Evolutionary conservation across 2,329 filamentous ascomycete genomes (phyloP), one percentile per base, ranked within the genome.

Genomic region (Colletotrichum cordylinicola): DNA sequence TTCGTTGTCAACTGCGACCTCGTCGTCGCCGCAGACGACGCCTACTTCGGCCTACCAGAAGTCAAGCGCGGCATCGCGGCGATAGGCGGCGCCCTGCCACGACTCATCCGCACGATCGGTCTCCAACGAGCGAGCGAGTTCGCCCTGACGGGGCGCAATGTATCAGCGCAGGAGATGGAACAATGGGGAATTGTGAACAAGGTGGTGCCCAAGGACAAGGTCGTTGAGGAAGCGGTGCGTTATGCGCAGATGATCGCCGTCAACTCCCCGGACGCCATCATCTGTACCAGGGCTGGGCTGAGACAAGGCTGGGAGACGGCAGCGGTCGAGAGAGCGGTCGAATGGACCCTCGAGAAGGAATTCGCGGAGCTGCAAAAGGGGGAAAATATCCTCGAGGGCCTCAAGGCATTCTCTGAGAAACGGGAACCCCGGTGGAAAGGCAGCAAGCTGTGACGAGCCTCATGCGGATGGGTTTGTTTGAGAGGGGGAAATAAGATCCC

Each of bases 1-100:
- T 89, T 90, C 78, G 86, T 87, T 10, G 81, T 90, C 70, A 89
- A 89, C 66, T 91, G 87, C 75, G 89, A 91, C 77, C 83, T 91
- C 80, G 87, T 91, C 6, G 84, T 91, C 10, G 90, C 90, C 2
- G 87, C 88, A 0, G 87, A 88, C 1, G 85, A 84, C 6, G 89
- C 90, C 7, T 86, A 82, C 0, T 91, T 91, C 74, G 88, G 85
- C 2, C 84, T 91, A 10, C 89, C 90, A 12, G 90, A 91, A 81
- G 89, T 87, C 4, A 86, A 87, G 70, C 86, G 89, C 21, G 89
- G 90, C n/a, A 85, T 91, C 37, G 90, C 87, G 43, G 88, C 90
- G 2, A 88, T 84, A 7, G 89, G 88, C 1, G 89, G 89, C 7
- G 88, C 88, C 12, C 84, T 90, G 9, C 86, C 89, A 4, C 85